phyloP scores from a whole-genome alignment of 441 rosid species.

The Jatropha podagrica region DNA sequence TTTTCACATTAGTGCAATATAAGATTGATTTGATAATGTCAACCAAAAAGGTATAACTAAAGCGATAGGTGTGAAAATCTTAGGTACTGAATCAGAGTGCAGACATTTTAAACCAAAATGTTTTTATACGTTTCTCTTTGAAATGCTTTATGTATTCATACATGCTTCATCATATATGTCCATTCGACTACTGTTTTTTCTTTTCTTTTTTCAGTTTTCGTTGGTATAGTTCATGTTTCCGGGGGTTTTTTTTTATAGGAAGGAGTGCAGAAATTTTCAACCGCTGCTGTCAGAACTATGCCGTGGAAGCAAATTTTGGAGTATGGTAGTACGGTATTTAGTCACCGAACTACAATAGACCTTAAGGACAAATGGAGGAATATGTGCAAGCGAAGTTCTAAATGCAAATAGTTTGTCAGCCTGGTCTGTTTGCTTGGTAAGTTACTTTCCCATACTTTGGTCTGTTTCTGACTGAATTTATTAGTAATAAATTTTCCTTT shows the following conservation, averaged over 20 bases:
- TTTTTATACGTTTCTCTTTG: not conserved
- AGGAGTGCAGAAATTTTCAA: constrained; percentile 40
- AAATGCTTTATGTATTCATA: not conserved
- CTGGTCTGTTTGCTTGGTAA: constrained; percentile 16
- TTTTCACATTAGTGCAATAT: not conserved
- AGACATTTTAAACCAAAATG: not conserved
- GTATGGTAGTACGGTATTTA: constrained; percentile 34
- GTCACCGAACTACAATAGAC: constrained; percentile 37
- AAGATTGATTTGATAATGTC: not conserved
- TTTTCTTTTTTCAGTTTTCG: not conserved
- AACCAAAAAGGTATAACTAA: not conserved
- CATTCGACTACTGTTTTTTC: not conserved
- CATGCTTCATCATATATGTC: not conserved
- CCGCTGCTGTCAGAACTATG: constrained; percentile 18
- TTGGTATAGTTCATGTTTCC: not conserved
- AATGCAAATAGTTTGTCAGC: constrained; percentile 21
- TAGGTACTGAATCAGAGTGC: not conserved
- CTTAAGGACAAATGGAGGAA: constrained; percentile 57
- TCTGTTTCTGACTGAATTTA: not conserved
- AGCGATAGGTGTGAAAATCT: not conserved
- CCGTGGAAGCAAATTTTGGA: constrained; percentile 52
- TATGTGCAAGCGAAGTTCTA: constrained; percentile 37
- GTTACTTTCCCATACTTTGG: not conserved
- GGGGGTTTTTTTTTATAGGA: constrained; percentile 33
- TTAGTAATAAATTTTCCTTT: not conserved